These are phyloP conservation scores for Termitomyces sp. DNA, from an alignment of 768 basidiomycete species.

Conservation along the genomic window DNA sequence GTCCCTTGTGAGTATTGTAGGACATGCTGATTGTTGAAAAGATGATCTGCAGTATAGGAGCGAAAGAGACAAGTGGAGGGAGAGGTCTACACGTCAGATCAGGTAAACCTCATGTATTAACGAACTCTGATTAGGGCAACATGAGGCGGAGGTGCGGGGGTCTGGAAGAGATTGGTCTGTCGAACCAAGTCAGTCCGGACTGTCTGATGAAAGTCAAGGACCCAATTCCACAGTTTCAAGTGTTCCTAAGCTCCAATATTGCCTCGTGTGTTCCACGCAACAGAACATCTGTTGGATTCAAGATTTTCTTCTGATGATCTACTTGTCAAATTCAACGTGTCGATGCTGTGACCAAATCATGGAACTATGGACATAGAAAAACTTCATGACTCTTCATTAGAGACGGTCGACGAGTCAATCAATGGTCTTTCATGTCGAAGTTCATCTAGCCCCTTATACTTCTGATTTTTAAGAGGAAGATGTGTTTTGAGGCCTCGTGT, in stretches of 20 bases:
- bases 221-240: background rate
- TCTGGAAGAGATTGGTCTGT: background rate
- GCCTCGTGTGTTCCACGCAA: background rate
- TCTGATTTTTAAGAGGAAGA: background rate
- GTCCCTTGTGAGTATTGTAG: background rate
- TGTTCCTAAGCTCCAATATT: background rate
- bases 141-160: background rate
- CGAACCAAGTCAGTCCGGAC: background rate
- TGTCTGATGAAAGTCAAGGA: background rate
- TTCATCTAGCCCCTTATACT: too few species aligned
- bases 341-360: too few species aligned
- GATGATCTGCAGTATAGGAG: background rate
- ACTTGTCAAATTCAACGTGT: background rate
- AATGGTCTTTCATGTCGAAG: too few species aligned
- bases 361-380: too few species aligned
- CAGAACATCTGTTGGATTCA: background rate
- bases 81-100: background rate
- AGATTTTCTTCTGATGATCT: background rate
- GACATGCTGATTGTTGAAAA: background rate
- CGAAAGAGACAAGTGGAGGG: background rate
- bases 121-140: background rate
- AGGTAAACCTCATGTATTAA: conserved; percentile 1
- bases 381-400: too few species aligned
- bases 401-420: too few species aligned
- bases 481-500: background rate